Conservation (phyloP, 2,329 filamentous ascomycete species). For the Fusarium dimerum region DNA sequence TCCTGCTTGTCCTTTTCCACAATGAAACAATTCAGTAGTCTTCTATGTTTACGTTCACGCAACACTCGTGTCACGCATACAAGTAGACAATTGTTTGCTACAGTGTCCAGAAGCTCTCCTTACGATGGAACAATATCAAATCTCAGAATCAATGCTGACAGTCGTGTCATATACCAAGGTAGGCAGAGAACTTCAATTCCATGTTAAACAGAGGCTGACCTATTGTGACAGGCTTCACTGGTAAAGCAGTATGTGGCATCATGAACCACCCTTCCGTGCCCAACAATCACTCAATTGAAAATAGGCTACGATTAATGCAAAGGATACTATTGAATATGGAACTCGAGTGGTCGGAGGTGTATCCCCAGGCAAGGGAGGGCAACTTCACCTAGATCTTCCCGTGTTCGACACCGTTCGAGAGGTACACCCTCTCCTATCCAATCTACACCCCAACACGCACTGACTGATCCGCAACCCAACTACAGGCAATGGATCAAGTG, state of each 20-base stretch:
- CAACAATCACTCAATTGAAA: not conserved
- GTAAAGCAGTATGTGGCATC: constrained; percentile 33
- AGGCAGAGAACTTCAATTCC: not conserved
- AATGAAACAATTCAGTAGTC: not conserved
- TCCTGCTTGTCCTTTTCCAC: too few relatives aligned
- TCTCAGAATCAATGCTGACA: constrained; percentile 28
- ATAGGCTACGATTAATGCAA: constrained; percentile 40
- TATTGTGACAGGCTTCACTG: constrained; percentile 36
- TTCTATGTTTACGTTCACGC: not conserved
- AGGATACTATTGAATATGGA: constrained; percentile 41
- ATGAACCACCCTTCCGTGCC: too few relatives aligned
- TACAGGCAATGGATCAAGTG: constrained; percentile 35
- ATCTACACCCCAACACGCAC: not conserved
- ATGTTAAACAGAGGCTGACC: not conserved
- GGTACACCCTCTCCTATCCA: constrained; percentile 15
- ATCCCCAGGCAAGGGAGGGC: constrained; percentile 38
- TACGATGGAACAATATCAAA: constrained; percentile 35
- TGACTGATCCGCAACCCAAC: not conserved
- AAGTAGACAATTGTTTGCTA: not conserved
- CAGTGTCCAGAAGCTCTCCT: not conserved
- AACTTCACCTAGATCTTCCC: constrained; percentile 35
- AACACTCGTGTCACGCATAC: not conserved
- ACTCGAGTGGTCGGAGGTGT: constrained; percentile 41
- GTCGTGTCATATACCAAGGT: constrained; percentile 41
- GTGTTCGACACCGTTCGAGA: constrained; percentile 38